A percentile compares a stretch with the other conserved stretches of the same genome.
These are phyloP conservation scores for Xylona heveae DNA, from an alignment of 495 filamentous ascomycete species.

Conservation along the genomic window DNA sequence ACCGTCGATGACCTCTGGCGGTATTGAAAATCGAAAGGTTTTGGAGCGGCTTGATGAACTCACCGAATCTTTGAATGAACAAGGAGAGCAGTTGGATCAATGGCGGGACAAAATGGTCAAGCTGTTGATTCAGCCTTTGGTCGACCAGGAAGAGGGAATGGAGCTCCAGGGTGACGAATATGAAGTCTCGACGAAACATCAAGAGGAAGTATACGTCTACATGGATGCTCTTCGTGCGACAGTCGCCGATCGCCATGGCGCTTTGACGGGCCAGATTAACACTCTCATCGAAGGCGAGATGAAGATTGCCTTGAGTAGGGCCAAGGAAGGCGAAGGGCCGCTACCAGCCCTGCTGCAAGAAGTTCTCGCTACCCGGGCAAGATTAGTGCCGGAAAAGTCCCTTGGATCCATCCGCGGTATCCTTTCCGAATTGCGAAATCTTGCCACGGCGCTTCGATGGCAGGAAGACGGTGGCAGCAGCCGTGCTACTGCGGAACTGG, in stretches of 20 bases:
- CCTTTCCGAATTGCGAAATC: constrained; percentile 41
- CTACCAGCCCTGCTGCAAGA: constrained; percentile 46
- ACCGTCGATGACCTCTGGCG: constrained; percentile 25
- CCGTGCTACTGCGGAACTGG: constrained; percentile 42
- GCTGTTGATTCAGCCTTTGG: constrained; percentile 47
- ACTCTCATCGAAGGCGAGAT: constrained; percentile 63
- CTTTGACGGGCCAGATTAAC: constrained; percentile 53
- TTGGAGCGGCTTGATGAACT: constrained; percentile 33
- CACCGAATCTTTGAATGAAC: constrained; percentile 36
- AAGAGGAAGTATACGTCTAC: constrained; percentile 72
- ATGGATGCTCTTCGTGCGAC: constrained; percentile 52
- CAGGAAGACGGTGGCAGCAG: constrained; percentile 33
- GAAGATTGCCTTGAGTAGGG: constrained; percentile 30
- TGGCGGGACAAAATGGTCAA: constrained; percentile 53
- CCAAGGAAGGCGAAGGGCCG: constrained; percentile 41
- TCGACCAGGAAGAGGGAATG: constrained; percentile 56
- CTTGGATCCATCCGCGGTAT: constrained; percentile 45
- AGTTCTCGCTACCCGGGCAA: constrained; percentile 31
- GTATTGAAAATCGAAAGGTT: constrained; percentile 37
- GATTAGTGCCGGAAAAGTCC: constrained; percentile 31
- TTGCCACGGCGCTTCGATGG: constrained; percentile 38
- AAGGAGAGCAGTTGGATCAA: constrained; percentile 43
- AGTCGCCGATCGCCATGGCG: constrained; percentile 57
- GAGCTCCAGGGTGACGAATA: constrained; percentile 79
- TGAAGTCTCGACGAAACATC: constrained; percentile 62